A percentile compares a stretch with the other conserved stretches of the same genome.
These are phyloP conservation scores for Brassica rapa DNA, from an alignment of 345 rosid species.

Conservation along the genomic window DNA sequence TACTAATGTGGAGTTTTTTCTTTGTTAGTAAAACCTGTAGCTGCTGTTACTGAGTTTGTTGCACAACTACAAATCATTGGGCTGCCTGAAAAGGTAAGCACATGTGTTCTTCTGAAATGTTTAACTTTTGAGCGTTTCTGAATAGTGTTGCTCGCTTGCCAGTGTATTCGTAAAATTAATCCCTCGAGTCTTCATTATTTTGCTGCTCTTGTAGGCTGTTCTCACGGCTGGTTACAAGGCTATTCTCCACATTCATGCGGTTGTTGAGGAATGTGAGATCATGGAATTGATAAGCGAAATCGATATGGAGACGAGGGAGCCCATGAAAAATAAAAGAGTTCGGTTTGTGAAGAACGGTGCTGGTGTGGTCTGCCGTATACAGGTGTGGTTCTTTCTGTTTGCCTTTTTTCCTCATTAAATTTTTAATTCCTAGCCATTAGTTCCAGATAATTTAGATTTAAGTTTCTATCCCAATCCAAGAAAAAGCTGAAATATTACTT, in stretches of 20 bases:
- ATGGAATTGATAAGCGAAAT: slow-evolving; percentile 76
- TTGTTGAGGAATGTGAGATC: slow-evolving; percentile 95
- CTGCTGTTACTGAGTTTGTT: slow-evolving; percentile 71
- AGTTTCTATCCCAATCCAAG: no score
- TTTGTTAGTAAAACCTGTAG: slow-evolving; percentile 60
- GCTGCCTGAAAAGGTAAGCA: slow-evolving; percentile 79
- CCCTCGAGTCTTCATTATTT: neutral
- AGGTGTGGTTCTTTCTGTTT: slow-evolving; percentile 48
- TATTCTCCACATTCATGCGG: slow-evolving; percentile 87
- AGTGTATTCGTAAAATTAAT: neutral
- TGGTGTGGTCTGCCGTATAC: slow-evolving; percentile 71
- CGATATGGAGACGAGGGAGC: slow-evolving; percentile 82
- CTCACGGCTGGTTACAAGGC: slow-evolving; percentile 98
- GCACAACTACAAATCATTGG: slow-evolving; percentile 94
- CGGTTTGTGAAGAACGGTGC: slow-evolving; percentile 92
- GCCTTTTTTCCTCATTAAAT: neutral
- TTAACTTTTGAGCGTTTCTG: neutral
- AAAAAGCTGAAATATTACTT: neutral
- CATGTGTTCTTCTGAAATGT: neutral
- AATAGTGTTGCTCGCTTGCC: neutral
- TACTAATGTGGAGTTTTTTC: slow-evolving; percentile 8
- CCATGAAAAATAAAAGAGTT: slow-evolving; percentile 73
- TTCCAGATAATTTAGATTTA: neutral
- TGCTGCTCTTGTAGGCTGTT: slow-evolving; percentile 64
- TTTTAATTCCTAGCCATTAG: neutral